Evolutionary conservation across 2,329 filamentous ascomycete genomes (phyloP).

Genomic region (Phialophora expanda): DNA sequence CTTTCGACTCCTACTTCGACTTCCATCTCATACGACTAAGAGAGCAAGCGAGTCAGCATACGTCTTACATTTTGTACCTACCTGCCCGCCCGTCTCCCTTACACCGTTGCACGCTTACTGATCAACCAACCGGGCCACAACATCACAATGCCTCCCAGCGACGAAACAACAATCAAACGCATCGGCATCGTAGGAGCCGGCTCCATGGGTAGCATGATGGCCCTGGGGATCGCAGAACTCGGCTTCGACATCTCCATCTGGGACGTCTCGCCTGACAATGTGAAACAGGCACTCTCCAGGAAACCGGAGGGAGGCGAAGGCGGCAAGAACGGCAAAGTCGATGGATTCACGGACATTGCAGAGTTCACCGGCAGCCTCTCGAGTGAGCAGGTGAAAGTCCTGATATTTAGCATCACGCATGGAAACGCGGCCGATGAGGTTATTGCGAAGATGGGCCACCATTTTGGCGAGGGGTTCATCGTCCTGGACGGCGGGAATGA

Average conservation of each 20-base stretch:
- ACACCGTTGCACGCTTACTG: background rate
- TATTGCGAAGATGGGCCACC: background rate
- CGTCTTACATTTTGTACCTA: background rate
- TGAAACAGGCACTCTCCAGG: constrained; percentile 10
- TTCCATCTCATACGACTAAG: background rate
- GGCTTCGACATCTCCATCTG: constrained; percentile 9
- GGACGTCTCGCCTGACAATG: background rate
- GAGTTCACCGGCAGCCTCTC: background rate
- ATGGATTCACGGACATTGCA: constrained; percentile 4
- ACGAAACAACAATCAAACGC: background rate
- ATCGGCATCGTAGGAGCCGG: constrained; percentile 8
- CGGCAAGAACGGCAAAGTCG: background rate
- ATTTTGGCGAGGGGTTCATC: background rate
- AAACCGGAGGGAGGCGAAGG: constrained; percentile 2
- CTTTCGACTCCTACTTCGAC: background rate
- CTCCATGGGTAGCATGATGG: constrained; percentile 10
- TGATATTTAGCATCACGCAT: constrained; percentile 8
- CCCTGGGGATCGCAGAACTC: background rate
- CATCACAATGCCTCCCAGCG: background rate
- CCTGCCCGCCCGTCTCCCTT: background rate
- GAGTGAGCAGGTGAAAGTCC: constrained; percentile 1
- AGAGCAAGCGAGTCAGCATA: background rate
- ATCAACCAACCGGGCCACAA: background rate
- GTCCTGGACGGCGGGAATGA: constrained; percentile 3
- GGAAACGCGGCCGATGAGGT: constrained; percentile 1